Percentiles rank a stretch among this genome's conserved stretches.
Conservation (phyloP, 2,329 filamentous ascomycete species). For the Colletotrichum filicis region DNA sequence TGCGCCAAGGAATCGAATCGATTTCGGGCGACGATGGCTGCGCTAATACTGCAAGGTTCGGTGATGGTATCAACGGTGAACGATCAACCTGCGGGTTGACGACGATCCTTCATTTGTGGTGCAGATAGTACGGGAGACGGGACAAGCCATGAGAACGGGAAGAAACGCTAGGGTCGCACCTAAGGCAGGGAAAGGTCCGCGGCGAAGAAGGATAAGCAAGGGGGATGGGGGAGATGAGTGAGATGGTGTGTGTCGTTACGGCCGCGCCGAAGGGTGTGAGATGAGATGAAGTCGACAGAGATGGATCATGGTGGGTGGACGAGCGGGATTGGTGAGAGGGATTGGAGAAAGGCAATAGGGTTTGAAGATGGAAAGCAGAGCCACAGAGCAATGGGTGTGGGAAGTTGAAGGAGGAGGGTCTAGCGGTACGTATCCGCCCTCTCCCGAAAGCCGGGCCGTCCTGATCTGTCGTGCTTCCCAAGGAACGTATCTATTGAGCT, state of each 20-base stretch:
- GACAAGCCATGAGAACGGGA: slow-evolving; percentile 7
- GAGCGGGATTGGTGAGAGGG: background rate
- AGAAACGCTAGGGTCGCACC: slow-evolving; percentile 19
- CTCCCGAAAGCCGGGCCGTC: background rate
- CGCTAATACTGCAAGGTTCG: slow-evolving; percentile 33
- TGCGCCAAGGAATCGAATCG: slow-evolving; percentile 12
- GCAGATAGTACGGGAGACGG: slow-evolving; percentile 27
- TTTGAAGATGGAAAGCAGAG: background rate
- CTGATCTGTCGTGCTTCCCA: slow-evolving; percentile 5
- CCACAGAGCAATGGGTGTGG: background rate
- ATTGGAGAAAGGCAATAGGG: background rate
- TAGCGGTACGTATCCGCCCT: background rate
- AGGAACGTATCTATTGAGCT: background rate
- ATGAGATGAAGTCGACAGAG: slow-evolving; percentile 11
- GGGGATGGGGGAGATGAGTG: background rate
- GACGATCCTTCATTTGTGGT: slow-evolving; percentile 33
- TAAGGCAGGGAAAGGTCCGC: background rate
- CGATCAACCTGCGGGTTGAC: slow-evolving; percentile 32
- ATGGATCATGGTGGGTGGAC: background rate
- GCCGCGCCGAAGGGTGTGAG: slow-evolving; percentile 19
- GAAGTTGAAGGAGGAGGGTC: background rate
- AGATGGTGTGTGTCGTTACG: slow-evolving; percentile 4
- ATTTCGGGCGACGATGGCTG: slow-evolving; percentile 22
- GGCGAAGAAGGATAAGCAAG: slow-evolving; percentile 8
- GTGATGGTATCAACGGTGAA: slow-evolving; percentile 33